Percentiles rank a stretch among this genome's conserved stretches.
Evolutionary conservation across 345 rosid genomes (phyloP).

Genomic region (Hypericum perforatum): DNA sequence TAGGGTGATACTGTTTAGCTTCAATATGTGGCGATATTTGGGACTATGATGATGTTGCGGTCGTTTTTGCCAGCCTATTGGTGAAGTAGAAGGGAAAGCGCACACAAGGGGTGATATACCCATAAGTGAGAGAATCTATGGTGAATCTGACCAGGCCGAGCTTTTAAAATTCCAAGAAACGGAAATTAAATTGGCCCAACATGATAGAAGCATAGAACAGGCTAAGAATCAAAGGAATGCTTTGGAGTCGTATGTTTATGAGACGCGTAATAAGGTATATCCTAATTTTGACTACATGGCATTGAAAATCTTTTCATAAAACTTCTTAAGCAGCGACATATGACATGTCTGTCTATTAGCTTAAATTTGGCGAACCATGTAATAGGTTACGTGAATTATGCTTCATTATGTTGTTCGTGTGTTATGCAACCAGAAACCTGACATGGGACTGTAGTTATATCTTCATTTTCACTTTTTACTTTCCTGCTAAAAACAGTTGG

Average conservation of each 20-base stretch:
- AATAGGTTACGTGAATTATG: not conserved
- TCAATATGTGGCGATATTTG: not conserved
- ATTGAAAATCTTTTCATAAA: too few species aligned
- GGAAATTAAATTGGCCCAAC: slow-evolving; percentile 47
- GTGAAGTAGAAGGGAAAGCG: slow-evolving; percentile 20
- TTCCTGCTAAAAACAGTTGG: not conserved
- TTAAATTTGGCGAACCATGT: not conserved
- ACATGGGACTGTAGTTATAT: too few species aligned
- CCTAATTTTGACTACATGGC: not conserved
- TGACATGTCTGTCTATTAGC: too few species aligned
- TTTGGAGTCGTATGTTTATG: slow-evolving; percentile 71
- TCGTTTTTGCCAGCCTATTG: slow-evolving; percentile 29
- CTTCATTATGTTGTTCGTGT: too few species aligned
- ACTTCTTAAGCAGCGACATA: too few species aligned
- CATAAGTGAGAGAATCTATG: slow-evolving; percentile 33
- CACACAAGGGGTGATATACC: slow-evolving; percentile 45
- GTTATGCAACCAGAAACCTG: too few species aligned
- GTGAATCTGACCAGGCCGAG: slow-evolving; percentile 50
- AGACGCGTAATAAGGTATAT: slow-evolving; percentile 70
- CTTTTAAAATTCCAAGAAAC: slow-evolving; percentile 41
- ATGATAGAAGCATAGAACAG: slow-evolving; percentile 57
- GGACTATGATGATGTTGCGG: not conserved
- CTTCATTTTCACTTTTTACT: not conserved
- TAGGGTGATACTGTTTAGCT: not conserved
- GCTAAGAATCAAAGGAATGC: slow-evolving; percentile 70